A percentile compares a stretch with the other conserved stretches of the same genome.
phyloP scores from a whole-genome alignment of 192 early-diverging fungal species.

The Entomortierella lignicola region DNA sequence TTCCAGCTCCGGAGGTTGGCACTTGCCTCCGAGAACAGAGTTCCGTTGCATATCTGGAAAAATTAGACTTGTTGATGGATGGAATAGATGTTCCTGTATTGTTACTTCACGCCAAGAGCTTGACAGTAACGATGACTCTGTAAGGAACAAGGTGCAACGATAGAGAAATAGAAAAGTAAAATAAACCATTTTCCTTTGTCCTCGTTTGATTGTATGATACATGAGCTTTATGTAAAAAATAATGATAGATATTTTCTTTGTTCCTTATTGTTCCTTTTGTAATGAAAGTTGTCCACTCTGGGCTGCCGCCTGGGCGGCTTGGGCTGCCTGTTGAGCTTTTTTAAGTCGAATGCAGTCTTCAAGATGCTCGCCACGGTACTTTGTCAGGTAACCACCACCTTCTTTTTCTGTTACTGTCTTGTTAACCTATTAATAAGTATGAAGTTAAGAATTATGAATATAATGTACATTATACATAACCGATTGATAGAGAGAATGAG shows the following conservation, averaged over 20 bases:
- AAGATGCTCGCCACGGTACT: constrained; percentile 41
- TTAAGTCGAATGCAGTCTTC: constrained; percentile 45
- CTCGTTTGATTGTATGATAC: background rate
- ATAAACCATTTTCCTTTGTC: background rate
- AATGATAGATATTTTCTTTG: too few relatives aligned
- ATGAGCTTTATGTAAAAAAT: too few relatives aligned
- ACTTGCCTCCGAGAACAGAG: constrained; percentile 55
- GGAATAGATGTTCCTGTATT: constrained; percentile 66
- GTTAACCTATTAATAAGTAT: constrained; percentile 21
- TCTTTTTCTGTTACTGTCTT: constrained; percentile 49
- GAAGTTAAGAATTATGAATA: background rate
- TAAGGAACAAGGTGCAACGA: too few relatives aligned
- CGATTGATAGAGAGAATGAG: too few relatives aligned
- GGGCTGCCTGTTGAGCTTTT: constrained; percentile 41
- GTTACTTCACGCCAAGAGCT: constrained; percentile 72
- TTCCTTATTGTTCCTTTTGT: constrained; percentile 30
- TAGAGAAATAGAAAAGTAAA: background rate
- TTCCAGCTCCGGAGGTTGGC: constrained; percentile 67
- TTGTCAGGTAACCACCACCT: constrained; percentile 35
- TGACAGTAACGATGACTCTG: constrained; percentile 73
- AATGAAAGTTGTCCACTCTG: constrained; percentile 26
- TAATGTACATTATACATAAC: too few relatives aligned
- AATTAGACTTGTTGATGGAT: constrained; percentile 55
- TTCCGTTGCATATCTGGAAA: constrained; percentile 61
- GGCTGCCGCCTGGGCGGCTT: constrained; percentile 12